phyloP scores from a whole-genome alignment of 352 stramenopile genomes.

The Pythium vanterpoolii region DNA sequence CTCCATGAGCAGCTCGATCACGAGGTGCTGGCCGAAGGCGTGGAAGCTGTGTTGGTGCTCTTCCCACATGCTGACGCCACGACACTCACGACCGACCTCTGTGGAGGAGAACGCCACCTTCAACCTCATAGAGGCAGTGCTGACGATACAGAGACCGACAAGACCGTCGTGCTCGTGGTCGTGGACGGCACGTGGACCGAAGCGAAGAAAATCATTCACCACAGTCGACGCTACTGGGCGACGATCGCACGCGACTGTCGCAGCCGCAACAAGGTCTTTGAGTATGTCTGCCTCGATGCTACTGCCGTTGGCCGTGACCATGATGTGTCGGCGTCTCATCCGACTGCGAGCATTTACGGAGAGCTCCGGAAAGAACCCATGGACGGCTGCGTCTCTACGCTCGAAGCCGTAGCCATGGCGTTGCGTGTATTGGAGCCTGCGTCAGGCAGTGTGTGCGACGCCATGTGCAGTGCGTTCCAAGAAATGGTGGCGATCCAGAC shows the following conservation, averaged over 20 bases:
- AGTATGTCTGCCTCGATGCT: conserved; percentile 36
- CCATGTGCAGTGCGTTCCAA: conserved; percentile 45
- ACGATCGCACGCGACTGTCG: not conserved
- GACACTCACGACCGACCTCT: conserved; percentile 2
- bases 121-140: not conserved
- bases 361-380: conserved; percentile 68
- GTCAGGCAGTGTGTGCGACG: conserved; percentile 13
- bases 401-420: conserved; percentile 61
- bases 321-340: not conserved
- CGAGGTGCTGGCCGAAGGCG: not conserved
- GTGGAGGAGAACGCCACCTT: not conserved
- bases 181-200: conserved; percentile 82
- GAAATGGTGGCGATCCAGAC: conserved; percentile 61
- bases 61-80: conserved; percentile 16
- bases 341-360: conserved; percentile 51
- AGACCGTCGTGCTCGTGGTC: conserved; percentile 43
- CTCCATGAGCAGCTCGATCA: not conserved
- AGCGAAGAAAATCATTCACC: conserved; percentile 46
- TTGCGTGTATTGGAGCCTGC: conserved; percentile 40
- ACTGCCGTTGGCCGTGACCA: not conserved
- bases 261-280: not conserved
- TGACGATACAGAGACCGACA: not conserved
- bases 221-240: not conserved
- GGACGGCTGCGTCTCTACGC: conserved; percentile 67
- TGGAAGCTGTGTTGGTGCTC: conserved; percentile 17